Percentiles rank a stretch among this genome's conserved stretches.
Evolutionary conservation across 1,139 yeast species (phyloP).

Genomic region (Yamadazyma oceani): DNA sequence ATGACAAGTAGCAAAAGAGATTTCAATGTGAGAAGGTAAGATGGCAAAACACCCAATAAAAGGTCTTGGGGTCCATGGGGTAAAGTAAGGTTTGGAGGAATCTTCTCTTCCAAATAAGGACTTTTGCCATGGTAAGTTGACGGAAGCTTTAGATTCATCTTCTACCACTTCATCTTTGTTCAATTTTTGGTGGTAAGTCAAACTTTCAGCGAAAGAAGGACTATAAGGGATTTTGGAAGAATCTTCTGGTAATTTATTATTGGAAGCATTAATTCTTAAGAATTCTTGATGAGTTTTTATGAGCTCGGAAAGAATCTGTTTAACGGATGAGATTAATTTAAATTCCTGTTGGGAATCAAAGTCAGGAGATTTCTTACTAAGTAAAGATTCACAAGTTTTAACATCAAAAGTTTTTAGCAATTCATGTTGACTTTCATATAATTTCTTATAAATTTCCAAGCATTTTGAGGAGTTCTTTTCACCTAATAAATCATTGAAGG

Average conservation of each 20-base stretch:
- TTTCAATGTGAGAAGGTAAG: constrained; percentile 87
- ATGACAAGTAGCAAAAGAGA: constrained; percentile 88
- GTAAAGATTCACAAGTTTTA: constrained; percentile 22
- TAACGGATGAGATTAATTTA: constrained; percentile 46
- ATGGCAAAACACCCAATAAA: constrained; percentile 91
- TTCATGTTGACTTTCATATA: constrained; percentile 28
- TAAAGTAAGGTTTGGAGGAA: constrained; percentile 78
- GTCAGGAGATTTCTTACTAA: constrained; percentile 39
- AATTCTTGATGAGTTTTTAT: constrained; percentile 51
- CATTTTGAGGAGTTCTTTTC: constrained; percentile 31
- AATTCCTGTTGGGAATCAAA: constrained; percentile 35
- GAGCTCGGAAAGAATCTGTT: constrained; percentile 56
- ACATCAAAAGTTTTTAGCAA: constrained; percentile 20
- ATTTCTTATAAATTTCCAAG: constrained; percentile 27
- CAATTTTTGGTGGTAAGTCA: constrained; percentile 46
- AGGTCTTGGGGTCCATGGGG: constrained; percentile 96
- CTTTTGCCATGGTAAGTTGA: constrained; percentile 72
- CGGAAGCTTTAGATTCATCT: constrained; percentile 51
- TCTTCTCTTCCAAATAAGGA: constrained; percentile 78
- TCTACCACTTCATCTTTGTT: constrained; percentile 57
- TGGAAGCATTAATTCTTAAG: constrained; percentile 40
- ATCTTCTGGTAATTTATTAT: constrained; percentile 28
- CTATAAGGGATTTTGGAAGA: constrained; percentile 43
- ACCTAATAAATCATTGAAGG: constrained; percentile 24
- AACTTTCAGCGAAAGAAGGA: constrained; percentile 56